Evolutionary conservation across 768 basidiomycete genomes (phyloP).

Genomic region (Kwoniella shandongensis): DNA sequence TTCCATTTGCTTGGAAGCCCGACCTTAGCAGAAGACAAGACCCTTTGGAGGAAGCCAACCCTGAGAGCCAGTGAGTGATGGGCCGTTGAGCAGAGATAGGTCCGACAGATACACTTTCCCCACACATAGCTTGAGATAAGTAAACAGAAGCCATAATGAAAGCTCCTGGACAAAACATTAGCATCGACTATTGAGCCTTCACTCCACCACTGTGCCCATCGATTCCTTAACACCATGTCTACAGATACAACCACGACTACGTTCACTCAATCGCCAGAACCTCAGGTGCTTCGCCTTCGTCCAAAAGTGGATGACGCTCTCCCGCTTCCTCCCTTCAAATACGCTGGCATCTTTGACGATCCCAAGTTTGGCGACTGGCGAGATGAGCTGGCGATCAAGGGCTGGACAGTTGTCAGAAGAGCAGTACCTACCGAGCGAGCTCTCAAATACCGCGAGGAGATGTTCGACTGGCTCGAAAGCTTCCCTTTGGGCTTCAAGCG

Average conservation of each 20-base stretch:
- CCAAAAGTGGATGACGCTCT: slow-evolving; percentile 1
- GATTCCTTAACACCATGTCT: neutral
- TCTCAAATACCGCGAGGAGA: neutral
- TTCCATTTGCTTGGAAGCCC: no score
- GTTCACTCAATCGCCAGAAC: neutral
- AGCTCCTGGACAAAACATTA: no score
- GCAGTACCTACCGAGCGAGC: no score
- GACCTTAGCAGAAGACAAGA: no score
- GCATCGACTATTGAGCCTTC: no score
- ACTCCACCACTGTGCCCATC: no score
- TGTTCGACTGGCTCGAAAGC: slow-evolving; percentile 36
- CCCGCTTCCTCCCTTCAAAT: slow-evolving; percentile 21
- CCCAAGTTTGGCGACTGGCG: slow-evolving; percentile 26
- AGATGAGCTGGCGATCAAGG: slow-evolving; percentile 25
- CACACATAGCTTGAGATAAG: no score
- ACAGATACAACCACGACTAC: neutral
- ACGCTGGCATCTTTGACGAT: slow-evolving; percentile 11
- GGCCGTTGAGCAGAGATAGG: no score
- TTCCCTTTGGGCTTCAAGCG: slow-evolving; percentile 44
- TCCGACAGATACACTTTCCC: no score
- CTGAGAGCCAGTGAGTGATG: no score
- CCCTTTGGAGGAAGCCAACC: no score
- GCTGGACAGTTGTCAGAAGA: slow-evolving; percentile 30
- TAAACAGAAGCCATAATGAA: no score
- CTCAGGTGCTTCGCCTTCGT: neutral